Evolutionary conservation across 2,329 filamentous ascomycete genomes (phyloP).

Genomic region (Nemania diffusa): DNA sequence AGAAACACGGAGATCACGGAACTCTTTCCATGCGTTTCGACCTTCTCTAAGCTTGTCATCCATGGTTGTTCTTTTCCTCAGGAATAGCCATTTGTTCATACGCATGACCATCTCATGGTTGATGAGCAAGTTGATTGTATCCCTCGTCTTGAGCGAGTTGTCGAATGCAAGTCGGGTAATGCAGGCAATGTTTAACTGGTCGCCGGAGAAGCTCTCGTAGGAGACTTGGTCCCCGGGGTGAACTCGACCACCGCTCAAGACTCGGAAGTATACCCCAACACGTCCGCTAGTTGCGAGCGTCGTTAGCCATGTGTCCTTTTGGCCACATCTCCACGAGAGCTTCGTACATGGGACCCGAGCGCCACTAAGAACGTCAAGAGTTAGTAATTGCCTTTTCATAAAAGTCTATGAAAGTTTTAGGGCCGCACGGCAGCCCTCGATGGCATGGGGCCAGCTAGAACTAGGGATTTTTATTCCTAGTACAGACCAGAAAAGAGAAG

Average conservation of each 20-base stretch:
- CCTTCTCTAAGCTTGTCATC: constrained; percentile 35
- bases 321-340: constrained; percentile 42
- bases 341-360: constrained; percentile 42
- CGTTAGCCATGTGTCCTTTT: constrained; percentile 41
- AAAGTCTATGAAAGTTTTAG: not conserved
- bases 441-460: not conserved
- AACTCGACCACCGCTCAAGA: constrained; percentile 38
- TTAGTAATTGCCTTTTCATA: not conserved
- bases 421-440: not conserved
- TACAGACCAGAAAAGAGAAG: not conserved
- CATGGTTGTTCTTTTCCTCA: constrained; percentile 29
- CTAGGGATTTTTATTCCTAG: not conserved
- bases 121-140: constrained; percentile 40
- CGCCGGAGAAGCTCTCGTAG: constrained; percentile 32
- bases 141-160: constrained; percentile 41
- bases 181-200: constrained; percentile 37
- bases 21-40: constrained; percentile 41
- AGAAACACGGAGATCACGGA: constrained; percentile 37
- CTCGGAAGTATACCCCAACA: constrained; percentile 40
- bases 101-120: constrained; percentile 40
- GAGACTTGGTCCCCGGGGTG: constrained; percentile 38
- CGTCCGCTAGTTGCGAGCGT: constrained; percentile 38
- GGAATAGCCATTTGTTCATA: constrained; percentile 39
- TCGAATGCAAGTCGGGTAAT: constrained; percentile 39
- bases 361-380: constrained; percentile 21